A percentile compares a stretch with the other conserved stretches of the same genome.
These are phyloP conservation scores for Acacia crassicarpa DNA, from an alignment of 306 rosid species.

Conservation along the genomic window DNA sequence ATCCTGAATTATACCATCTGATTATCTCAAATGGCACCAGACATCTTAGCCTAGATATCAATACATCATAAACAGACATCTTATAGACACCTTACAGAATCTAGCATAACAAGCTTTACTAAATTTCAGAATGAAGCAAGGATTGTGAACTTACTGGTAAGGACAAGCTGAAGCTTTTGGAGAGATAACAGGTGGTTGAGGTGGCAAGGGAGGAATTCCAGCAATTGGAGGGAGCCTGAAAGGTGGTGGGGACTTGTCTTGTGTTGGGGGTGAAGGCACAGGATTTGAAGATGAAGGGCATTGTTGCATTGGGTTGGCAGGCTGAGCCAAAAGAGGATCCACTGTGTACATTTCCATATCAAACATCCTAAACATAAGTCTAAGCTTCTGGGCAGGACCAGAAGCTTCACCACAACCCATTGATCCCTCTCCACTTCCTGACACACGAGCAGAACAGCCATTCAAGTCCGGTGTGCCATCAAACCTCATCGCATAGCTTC, in stretches of 20 bases:
- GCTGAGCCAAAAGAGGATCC: conserved; percentile 81
- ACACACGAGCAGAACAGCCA: conserved; percentile 57
- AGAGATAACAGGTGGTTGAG: conserved; percentile 57
- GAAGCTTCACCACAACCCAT: conserved; percentile 53
- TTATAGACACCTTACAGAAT: neutral
- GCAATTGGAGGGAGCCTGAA: conserved; percentile 50
- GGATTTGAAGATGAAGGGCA: conserved; percentile 63
- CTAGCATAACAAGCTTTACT: neutral
- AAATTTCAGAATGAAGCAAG: neutral
- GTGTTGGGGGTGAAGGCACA: conserved; percentile 34
- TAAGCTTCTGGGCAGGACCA: conserved; percentile 70
- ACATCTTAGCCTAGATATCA: neutral
- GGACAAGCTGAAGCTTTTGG: conserved; percentile 75
- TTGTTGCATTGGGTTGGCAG: conserved; percentile 67
- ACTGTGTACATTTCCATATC: conserved; percentile 69
- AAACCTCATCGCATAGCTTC: conserved; percentile 61
- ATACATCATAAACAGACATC: neutral
- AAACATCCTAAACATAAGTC: conserved; percentile 73
- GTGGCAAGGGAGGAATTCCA: conserved; percentile 33
- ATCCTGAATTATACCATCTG: neutral
- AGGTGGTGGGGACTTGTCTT: conserved; percentile 39
- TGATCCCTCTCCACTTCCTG: conserved; percentile 54
- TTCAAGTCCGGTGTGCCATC: conserved; percentile 78
- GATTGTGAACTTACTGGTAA: conserved; percentile 52
- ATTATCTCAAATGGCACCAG: neutral